These are phyloP conservation scores for Hibiscus tridactylites DNA, from an alignment of 345 rosid species.

Conservation along the genomic window DNA sequence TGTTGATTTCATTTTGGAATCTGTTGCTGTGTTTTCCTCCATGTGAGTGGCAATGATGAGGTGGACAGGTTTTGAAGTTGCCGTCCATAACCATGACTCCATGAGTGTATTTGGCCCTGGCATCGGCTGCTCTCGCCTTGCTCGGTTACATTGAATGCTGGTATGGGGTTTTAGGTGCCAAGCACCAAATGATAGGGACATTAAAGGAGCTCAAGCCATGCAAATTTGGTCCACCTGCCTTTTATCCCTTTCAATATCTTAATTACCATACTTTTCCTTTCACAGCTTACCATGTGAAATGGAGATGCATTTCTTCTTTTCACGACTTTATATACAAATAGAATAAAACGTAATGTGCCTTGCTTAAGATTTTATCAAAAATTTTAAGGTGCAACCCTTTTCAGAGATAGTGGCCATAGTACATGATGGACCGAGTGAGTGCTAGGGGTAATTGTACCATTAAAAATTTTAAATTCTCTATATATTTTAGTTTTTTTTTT, in stretches of 20 bases:
- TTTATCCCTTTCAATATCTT: background rate
- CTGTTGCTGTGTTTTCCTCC: background rate
- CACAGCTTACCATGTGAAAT: background rate
- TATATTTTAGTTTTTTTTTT: no score
- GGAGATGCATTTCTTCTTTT: background rate
- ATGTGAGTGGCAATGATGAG: background rate
- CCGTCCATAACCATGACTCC: background rate
- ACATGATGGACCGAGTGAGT: no score
- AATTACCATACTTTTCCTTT: background rate
- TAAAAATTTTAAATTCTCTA: no score
- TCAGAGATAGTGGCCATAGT: no score
- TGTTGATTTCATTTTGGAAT: background rate
- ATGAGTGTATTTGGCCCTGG: background rate
- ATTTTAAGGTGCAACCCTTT: no score
- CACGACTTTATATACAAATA: no score
- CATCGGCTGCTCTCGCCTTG: background rate
- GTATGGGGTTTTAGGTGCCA: background rate
- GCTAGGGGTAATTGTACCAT: no score
- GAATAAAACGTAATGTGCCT: no score
- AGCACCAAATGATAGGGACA: background rate
- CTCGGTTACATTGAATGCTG: background rate
- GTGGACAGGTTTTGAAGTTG: background rate
- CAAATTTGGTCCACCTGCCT: background rate
- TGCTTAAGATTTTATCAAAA: no score
- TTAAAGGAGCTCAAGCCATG: background rate